Conservation (phyloP, 306 rosid species). For the Vicia villosa region DNA sequence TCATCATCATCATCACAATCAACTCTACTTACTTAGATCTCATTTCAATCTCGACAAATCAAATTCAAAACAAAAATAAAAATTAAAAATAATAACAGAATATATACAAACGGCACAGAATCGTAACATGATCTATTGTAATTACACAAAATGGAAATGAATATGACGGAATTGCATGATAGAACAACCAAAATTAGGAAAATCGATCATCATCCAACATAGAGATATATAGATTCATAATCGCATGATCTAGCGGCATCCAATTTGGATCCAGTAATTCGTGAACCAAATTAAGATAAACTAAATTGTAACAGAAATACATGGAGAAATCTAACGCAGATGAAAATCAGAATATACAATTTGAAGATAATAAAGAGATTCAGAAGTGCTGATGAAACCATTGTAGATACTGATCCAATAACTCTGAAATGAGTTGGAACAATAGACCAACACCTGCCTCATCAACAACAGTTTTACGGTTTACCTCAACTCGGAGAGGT, state of each 20-base stretch:
- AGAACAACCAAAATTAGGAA: constrained; percentile 15
- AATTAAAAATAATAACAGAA: neutral
- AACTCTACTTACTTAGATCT: neutral
- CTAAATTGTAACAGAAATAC: neutral
- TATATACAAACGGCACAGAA: neutral
- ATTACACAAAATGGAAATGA: too few relatives aligned
- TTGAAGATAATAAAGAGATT: neutral
- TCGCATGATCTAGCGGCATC: too few relatives aligned
- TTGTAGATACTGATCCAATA: constrained; percentile 91
- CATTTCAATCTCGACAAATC: constrained; percentile 24
- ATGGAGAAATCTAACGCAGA: neutral
- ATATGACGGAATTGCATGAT: neutral
- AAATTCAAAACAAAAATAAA: neutral
- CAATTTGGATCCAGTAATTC: constrained; percentile 39
- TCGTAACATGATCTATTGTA: neutral
- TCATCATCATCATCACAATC: too few relatives aligned
- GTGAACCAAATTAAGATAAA: constrained; percentile 13
- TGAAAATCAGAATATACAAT: too few relatives aligned
- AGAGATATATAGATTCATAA: too few relatives aligned
- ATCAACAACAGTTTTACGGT: constrained; percentile 82
- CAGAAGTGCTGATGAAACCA: constrained; percentile 67
- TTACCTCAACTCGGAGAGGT: constrained; percentile 73
- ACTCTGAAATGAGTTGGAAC: constrained; percentile 82
- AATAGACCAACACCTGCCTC: constrained; percentile 76
- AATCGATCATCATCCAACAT: neutral